phyloP scores from a whole-genome alignment of 768 basidiomycete genomes.

The Mycena vulgaris region DNA sequence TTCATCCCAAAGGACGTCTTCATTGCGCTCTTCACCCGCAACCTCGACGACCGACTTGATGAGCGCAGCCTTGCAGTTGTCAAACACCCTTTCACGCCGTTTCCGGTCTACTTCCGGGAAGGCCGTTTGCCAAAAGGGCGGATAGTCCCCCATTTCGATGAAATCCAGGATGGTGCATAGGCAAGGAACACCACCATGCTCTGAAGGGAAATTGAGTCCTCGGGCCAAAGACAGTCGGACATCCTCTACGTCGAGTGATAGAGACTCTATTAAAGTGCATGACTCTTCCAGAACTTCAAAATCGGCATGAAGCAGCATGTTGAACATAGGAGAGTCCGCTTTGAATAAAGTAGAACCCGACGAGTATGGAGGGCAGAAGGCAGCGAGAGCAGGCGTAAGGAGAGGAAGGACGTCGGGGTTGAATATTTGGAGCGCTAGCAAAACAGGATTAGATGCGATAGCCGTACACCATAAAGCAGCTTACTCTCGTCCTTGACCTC shows the following conservation, averaged over 20 bases:
- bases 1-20: conserved; percentile 84
- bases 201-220: conserved; percentile 70
- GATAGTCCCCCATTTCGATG: conserved; percentile 80
- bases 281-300: conserved; percentile 82
- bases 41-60: conserved; percentile 91
- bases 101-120: conserved; percentile 66
- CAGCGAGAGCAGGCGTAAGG: conserved; percentile 69
- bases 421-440: conserved; percentile 70
- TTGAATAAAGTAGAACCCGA: conserved; percentile 57
- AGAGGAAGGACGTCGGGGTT: conserved; percentile 75
- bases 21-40: conserved; percentile 85
- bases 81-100: conserved; percentile 79
- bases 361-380: conserved; percentile 72
- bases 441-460: conserved; percentile 6
- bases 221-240: conserved; percentile 81
- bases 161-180: conserved; percentile 78
- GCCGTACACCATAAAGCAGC: conserved; percentile 29
- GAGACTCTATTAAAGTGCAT: conserved; percentile 83
- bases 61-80: conserved; percentile 87
- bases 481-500: conserved; percentile 81
- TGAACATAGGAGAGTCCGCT: conserved; percentile 57
- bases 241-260: conserved; percentile 84
- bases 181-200: conserved; percentile 71
- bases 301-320: conserved; percentile 72
- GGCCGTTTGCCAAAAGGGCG: conserved; percentile 72